A percentile compares a stretch with the other conserved stretches of the same genome.
Conservation (phyloP, 345 rosid genomes). For the Ailanthus altissimus region DNA sequence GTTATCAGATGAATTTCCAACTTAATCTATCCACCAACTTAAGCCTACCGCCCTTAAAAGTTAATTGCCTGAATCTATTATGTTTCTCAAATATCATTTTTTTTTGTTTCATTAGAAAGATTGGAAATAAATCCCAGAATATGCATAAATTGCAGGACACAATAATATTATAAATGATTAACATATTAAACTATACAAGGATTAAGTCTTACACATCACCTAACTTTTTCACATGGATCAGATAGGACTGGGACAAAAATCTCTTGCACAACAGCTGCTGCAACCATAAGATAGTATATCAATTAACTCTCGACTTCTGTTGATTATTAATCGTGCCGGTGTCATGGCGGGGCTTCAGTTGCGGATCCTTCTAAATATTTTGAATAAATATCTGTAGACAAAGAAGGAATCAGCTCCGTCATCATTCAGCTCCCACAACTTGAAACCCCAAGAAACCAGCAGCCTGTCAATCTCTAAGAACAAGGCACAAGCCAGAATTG, state of each 20-base stretch:
- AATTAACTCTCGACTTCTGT: too few species aligned
- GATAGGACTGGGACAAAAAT: neutral
- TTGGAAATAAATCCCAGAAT: neutral
- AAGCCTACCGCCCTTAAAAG: neutral
- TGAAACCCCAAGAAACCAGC: neutral
- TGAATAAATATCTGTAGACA: neutral
- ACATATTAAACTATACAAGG: neutral
- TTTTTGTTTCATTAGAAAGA: neutral
- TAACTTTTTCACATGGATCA: neutral
- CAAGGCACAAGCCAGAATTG: neutral
- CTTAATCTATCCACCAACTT: neutral
- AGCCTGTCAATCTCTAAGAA: neutral
- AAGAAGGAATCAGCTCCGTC: neutral
- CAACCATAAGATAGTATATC: too few species aligned
- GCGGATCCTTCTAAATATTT: slow-evolving; percentile 33
- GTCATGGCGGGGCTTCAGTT: too few species aligned
- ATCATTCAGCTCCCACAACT: neutral
- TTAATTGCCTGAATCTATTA: neutral
- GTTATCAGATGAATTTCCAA: neutral
- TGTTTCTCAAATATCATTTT: neutral
- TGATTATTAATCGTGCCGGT: too few species aligned
- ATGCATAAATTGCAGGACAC: neutral
- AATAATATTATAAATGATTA: too few species aligned
- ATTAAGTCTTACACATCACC: neutral
- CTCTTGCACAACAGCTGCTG: neutral